Evolutionary conservation across 2,329 filamentous ascomycete genomes (phyloP).

Genomic region (Beauveria australis): DNA sequence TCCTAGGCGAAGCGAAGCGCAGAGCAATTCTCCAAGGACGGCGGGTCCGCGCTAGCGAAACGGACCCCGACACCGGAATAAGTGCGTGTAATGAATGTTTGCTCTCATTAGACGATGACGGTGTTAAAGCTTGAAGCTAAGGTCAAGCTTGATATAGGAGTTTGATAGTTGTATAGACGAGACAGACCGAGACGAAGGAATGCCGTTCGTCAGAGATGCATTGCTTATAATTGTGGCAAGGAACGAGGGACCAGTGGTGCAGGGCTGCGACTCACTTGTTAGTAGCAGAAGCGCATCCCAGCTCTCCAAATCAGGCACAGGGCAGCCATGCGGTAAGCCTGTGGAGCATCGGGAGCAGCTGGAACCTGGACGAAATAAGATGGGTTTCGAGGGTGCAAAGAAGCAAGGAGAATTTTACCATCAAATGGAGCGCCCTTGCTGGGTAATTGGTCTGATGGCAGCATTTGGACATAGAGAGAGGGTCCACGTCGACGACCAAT

Average conservation of each 20-base stretch:
- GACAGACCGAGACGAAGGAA: neutral
- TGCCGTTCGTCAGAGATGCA: neutral
- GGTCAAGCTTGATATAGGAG: neutral
- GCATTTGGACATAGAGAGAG: neutral
- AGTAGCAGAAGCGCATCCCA: neutral
- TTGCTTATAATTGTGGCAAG: neutral
- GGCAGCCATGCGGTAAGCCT: neutral
- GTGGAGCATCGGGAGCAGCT: neutral
- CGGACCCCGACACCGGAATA: conserved; percentile 8
- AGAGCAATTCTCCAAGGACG: neutral
- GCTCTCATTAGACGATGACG: neutral
- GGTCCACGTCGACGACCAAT: neutral
- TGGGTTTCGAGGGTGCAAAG: conserved; percentile 1
- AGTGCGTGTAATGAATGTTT: neutral
- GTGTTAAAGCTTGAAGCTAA: neutral
- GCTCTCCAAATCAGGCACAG: neutral
- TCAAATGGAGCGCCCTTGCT: neutral
- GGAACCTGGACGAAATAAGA: neutral
- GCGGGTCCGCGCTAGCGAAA: neutral
- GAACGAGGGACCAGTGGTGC: neutral
- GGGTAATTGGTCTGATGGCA: neutral
- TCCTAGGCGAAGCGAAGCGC: neutral
- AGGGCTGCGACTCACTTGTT: neutral
- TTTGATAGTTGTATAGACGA: neutral
- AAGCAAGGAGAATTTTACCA: neutral